These are phyloP conservation scores for Chrysopogon serrulatus DNA, from an alignment of 176 grass and related monocot genomes.

Conservation along the genomic window DNA sequence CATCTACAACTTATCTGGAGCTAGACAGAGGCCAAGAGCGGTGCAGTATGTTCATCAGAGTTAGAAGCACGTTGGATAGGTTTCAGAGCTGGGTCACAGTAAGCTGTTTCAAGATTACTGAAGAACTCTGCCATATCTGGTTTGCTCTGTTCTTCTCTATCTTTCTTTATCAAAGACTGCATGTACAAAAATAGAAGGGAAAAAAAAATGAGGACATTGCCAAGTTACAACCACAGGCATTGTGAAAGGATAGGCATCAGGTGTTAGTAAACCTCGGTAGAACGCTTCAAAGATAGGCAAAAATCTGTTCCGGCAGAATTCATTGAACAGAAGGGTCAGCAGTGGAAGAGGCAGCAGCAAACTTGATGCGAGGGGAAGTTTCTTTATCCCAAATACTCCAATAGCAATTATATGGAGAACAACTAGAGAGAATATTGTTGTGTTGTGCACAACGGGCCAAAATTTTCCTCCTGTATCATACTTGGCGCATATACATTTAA, in stretches of 20 bases:
- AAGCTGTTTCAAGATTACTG: constrained; percentile 51
- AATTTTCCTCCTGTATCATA: constrained; percentile 96
- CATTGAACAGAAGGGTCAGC: constrained; percentile 78
- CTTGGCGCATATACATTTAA: constrained; percentile 78
- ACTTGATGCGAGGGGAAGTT: constrained; percentile 75
- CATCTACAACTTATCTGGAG: constrained; percentile 12
- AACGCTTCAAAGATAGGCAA: constrained; percentile 71
- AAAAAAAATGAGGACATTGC: not conserved
- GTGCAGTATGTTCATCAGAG: constrained; percentile 43
- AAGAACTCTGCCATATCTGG: constrained; percentile 74
- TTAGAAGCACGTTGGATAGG: constrained; percentile 36
- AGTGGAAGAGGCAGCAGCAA: constrained; percentile 71
- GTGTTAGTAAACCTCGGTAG: constrained; percentile 47
- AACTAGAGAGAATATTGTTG: constrained; percentile 83
- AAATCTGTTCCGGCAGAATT: constrained; percentile 90
- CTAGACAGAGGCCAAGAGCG: constrained; percentile 50
- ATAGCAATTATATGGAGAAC: constrained; percentile 80
- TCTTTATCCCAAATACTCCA: constrained; percentile 87
- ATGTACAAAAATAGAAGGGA: constrained; percentile 24
- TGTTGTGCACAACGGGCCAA: constrained; percentile 79
- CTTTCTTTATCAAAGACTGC: constrained; percentile 92
- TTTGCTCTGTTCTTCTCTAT: constrained; percentile 65
- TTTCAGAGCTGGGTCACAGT: constrained; percentile 61
- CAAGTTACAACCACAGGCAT: not conserved
- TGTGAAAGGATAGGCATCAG: not conserved